Conservation (phyloP, 345 rosid species). For the Populus ilicifolia region DNA sequence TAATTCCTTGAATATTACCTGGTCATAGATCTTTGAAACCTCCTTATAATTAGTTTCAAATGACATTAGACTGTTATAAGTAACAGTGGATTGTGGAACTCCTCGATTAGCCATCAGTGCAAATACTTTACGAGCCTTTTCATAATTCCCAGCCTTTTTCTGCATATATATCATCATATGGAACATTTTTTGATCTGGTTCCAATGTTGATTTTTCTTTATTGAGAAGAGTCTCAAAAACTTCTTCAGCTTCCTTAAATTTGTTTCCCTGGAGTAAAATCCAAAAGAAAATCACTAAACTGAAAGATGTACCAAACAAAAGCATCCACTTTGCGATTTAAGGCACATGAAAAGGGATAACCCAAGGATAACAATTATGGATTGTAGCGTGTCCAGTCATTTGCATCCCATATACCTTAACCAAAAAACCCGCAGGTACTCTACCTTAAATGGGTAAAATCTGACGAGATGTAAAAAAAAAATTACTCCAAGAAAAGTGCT, state of each 20-base stretch:
- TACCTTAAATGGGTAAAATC: too few species aligned
- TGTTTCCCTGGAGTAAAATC: constrained; percentile 50
- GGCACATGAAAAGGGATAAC: neutral
- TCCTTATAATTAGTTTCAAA: constrained; percentile 88
- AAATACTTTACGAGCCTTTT: constrained; percentile 75
- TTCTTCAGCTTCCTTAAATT: constrained; percentile 81
- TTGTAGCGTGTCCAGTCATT: too few species aligned
- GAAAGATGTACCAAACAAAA: constrained; percentile 4
- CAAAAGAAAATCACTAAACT: constrained; percentile 7
- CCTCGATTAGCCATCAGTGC: constrained; percentile 67
- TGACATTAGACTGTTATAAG: constrained; percentile 91
- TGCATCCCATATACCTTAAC: too few species aligned
- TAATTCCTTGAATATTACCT: constrained; percentile 40
- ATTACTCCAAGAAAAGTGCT: too few species aligned
- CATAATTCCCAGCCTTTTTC: constrained; percentile 82
- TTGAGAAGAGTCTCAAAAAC: constrained; percentile 73
- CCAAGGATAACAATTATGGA: neutral
- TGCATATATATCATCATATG: constrained; percentile 94
- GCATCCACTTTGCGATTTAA: neutral
- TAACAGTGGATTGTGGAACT: constrained; percentile 66
- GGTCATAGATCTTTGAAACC: constrained; percentile 92
- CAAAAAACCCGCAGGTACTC: too few species aligned
- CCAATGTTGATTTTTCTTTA: constrained; percentile 58
- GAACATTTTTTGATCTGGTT: constrained; percentile 92
- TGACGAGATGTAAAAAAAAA: too few species aligned